Percentiles rank a stretch among this genome's conserved stretches.
phyloP scores from a whole-genome alignment of 2,329 filamentous ascomycete species.

The Aureobasidium sp. region DNA sequence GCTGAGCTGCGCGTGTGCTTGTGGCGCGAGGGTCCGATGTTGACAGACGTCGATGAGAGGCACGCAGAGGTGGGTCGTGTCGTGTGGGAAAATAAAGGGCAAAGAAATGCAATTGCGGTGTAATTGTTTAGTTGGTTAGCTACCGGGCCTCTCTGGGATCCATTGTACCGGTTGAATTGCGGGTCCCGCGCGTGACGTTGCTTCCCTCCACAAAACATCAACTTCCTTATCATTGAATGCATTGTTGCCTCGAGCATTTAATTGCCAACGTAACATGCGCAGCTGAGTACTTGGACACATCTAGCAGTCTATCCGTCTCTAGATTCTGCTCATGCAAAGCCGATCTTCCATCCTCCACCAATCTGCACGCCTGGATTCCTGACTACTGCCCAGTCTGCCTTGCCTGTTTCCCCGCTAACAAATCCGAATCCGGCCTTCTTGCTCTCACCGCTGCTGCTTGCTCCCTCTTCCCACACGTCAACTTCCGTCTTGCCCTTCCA shows the following conservation, averaged over 20 bases:
- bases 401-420: slow-evolving; percentile 44
- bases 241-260: slow-evolving; percentile 1
- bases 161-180: neutral
- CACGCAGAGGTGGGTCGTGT: neutral
- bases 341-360: slow-evolving; percentile 57
- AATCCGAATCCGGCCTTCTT: slow-evolving; percentile 55
- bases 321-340: slow-evolving; percentile 34
- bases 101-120: neutral
- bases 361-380: slow-evolving; percentile 57
- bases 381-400: slow-evolving; percentile 57
- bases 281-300: neutral
- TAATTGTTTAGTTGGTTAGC: neutral
- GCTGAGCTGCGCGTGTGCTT: neutral
- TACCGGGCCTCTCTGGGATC: too few relatives aligned
- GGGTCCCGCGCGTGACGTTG: neutral
- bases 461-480: slow-evolving; percentile 55
- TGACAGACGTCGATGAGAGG: neutral
- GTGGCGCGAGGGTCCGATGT: neutral
- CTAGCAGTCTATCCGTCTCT: neutral
- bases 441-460: slow-evolving; percentile 36
- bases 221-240: slow-evolving; percentile 6
- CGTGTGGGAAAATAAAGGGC: neutral
- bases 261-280: neutral
- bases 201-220: neutral
- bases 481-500: slow-evolving; percentile 63